phyloP scores from a whole-genome alignment of 169 alveolate species.

The Blepharisma undulans region DNA sequence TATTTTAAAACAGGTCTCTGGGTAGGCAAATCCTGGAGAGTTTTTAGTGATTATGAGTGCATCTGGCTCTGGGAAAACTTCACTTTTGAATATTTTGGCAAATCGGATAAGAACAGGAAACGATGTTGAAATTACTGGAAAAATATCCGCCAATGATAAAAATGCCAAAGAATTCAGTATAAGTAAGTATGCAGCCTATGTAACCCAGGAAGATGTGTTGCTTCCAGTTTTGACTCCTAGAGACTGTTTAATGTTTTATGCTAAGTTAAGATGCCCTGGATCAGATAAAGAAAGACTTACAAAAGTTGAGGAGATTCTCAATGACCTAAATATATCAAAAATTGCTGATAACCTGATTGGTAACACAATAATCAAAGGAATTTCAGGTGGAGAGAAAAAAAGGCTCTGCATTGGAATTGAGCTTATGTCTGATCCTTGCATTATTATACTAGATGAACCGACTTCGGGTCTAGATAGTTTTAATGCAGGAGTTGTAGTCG shows the following conservation, averaged over 20 bases:
- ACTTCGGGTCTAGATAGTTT: constrained; percentile 90
- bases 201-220: constrained; percentile 74
- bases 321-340: constrained; percentile 52
- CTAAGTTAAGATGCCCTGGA: constrained; percentile 50
- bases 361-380: constrained; percentile 72
- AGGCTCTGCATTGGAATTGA: constrained; percentile 91
- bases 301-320: constrained; percentile 46
- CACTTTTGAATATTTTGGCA: constrained; percentile 69
- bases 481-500: constrained; percentile 77
- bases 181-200: constrained; percentile 65
- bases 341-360: constrained; percentile 81
- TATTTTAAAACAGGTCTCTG: constrained; percentile 42
- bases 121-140: constrained; percentile 60
- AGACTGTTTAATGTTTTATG: constrained; percentile 78
- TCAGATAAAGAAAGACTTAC: constrained; percentile 26
- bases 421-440: constrained; percentile 86
- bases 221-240: constrained; percentile 66
- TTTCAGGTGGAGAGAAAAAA: constrained; percentile 92
- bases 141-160: constrained; percentile 55
- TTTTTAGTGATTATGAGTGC: constrained; percentile 60
- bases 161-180: constrained; percentile 30
- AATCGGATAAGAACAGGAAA: constrained; percentile 50
- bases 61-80: constrained; percentile 81
- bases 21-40: constrained; percentile 54
- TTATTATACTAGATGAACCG: constrained; percentile 90